phyloP scores from a whole-genome alignment of 441 rosid species.

The Corymbia calophylla region DNA sequence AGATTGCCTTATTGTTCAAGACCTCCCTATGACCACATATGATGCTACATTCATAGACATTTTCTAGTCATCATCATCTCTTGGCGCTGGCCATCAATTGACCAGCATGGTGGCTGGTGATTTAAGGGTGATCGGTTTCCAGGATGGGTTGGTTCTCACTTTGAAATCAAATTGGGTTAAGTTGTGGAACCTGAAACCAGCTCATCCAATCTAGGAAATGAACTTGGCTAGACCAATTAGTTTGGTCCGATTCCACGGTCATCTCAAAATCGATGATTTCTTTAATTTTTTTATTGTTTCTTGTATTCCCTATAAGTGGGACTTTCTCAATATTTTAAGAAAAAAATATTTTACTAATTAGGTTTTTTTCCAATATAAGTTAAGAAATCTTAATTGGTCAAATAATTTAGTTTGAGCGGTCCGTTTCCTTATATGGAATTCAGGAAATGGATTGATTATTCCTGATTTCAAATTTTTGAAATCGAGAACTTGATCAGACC shows the following conservation, averaged over 20 bases:
- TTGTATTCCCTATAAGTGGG: not conserved
- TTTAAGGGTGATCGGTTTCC: not conserved
- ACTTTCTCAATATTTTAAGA: not conserved
- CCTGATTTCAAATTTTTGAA: not conserved
- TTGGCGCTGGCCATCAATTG: not conserved
- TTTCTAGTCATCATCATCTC: not conserved
- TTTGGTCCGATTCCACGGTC: not conserved
- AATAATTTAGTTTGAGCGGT: not conserved
- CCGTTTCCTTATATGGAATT: not conserved
- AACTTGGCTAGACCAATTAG: not conserved
- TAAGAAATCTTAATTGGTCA: not conserved
- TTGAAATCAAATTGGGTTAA: not conserved
- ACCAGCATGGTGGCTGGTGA: not conserved
- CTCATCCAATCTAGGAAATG: not conserved
- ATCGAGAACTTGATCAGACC: fast-evolving
- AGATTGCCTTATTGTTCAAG: not conserved
- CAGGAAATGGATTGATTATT: no score
- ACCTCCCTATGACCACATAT: not conserved
- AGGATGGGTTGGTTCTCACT: not conserved
- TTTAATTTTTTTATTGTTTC: no score
- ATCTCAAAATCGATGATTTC: not conserved
- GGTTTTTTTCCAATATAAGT: not conserved
- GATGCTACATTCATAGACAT: not conserved
- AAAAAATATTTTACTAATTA: no score
- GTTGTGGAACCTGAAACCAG: not conserved